These are phyloP conservation scores for Mycoemilia scoparia DNA, from an alignment of 192 early-diverging fungal species.

Conservation along the genomic window DNA sequence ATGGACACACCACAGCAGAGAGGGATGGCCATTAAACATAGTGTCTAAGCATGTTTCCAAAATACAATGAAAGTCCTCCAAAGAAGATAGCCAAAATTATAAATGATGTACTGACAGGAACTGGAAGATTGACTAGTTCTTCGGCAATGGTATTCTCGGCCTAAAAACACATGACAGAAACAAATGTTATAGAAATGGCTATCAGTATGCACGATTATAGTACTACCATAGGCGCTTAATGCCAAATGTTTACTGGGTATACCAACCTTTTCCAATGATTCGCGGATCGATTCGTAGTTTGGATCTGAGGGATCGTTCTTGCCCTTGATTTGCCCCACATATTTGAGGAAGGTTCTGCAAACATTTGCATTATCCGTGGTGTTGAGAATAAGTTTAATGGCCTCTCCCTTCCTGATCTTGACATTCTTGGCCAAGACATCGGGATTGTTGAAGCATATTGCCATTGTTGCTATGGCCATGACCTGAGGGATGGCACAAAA, in stretches of 20 bases:
- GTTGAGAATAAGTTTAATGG: constrained; percentile 47
- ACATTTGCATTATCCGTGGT: constrained; percentile 36
- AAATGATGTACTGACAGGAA: too few species aligned
- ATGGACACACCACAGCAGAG: too few species aligned
- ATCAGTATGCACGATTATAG: too few species aligned
- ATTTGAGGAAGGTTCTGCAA: constrained; percentile 43
- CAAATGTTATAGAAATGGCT: too few species aligned
- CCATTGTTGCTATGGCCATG: constrained; percentile 91
- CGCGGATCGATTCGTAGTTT: constrained; percentile 41
- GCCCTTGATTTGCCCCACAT: constrained; percentile 36
- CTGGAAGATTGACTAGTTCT: too few species aligned
- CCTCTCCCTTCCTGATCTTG: constrained; percentile 86
- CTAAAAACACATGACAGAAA: too few species aligned
- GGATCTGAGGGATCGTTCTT: constrained; percentile 43
- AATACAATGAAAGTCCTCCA: not conserved
- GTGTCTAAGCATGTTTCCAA: too few species aligned
- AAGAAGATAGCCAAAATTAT: not conserved
- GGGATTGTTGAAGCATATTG: constrained; percentile 72
- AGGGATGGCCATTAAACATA: too few species aligned
- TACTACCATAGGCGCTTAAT: too few species aligned
- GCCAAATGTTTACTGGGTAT: too few species aligned
- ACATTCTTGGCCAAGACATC: constrained; percentile 57
- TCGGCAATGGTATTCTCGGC: too few species aligned
- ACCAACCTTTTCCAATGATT: constrained; percentile 30
- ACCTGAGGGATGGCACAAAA: constrained; percentile 99